Evolutionary conservation across 768 basidiomycete species (phyloP).

Genomic region (Suillus ampliporus): DNA sequence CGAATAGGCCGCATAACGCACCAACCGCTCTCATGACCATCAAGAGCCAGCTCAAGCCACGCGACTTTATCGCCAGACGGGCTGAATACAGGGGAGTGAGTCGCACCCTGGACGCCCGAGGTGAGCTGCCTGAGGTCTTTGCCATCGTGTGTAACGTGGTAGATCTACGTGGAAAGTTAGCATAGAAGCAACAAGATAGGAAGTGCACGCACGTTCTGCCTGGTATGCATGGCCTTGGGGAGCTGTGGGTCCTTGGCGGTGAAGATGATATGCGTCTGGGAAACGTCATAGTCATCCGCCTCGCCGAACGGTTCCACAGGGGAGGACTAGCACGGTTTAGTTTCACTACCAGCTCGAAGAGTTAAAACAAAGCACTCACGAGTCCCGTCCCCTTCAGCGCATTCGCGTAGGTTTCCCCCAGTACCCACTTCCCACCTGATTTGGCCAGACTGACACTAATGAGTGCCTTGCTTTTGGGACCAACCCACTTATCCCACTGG

Average conservation of each 20-base stretch:
- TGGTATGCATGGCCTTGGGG: conserved; percentile 84
- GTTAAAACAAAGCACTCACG: conserved; percentile 42
- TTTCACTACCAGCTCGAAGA: neutral
- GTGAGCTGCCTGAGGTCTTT: conserved; percentile 71
- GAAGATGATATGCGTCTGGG: conserved; percentile 71
- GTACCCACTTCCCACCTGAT: conserved; percentile 54
- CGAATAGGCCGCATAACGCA: conserved; percentile 25
- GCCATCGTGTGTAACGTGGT: conserved; percentile 65
- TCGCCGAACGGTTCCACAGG: conserved; percentile 92
- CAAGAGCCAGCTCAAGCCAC: conserved; percentile 87
- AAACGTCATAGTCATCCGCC: conserved; percentile 80
- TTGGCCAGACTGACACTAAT: conserved; percentile 68
- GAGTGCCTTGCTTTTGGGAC: conserved; percentile 71
- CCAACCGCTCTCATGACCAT: conserved; percentile 92
- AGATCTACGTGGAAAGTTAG: conserved; percentile 55
- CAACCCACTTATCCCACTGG: conserved; percentile 84
- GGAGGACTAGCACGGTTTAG: conserved; percentile 48
- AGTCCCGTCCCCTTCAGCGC: conserved; percentile 71
- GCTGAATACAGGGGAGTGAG: conserved; percentile 73
- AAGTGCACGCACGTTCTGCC: conserved; percentile 66
- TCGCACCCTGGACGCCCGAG: conserved; percentile 84
- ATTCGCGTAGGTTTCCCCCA: conserved; percentile 59
- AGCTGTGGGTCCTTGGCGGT: conserved; percentile 85
- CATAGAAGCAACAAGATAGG: neutral
- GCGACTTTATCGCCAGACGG: conserved; percentile 71